Base-by-base conservation (phyloP, 257 asterid genomes). In the Gentiana dahurica region DNA sequence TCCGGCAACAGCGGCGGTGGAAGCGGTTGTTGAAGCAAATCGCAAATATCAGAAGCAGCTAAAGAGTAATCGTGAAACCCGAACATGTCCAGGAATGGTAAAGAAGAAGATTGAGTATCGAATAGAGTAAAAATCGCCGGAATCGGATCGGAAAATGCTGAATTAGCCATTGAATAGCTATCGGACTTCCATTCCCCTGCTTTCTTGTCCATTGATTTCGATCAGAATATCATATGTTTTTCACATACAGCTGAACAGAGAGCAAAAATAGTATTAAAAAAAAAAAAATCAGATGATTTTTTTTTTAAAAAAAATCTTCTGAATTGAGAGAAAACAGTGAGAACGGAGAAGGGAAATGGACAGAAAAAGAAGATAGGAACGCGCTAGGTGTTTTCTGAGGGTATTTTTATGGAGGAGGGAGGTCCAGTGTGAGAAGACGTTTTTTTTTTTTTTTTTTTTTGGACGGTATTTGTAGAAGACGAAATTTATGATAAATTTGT, bases 91-190 rank as follows among this genome's bases (percentile, higher is more conserved):
- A 67, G 37, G 49, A 67, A 69, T 4, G 55, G 57, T 4, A 69
- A 13, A 37, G 66, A 61, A 41, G 59, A 63, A 7, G 65, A 55
- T 9, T 58, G 54, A 45, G 64, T 74, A 46, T 63, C 64, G 50
- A 66, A 56, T 8, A 66, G 5, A n/a, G 48, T 37, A 36, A 64
- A 77, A 51, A 37, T 56, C 12, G 60, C 51, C 66, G 72, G 65
- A 66, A 70, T 68, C 75, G 71, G 72, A 68, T 78, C 78, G 51
- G 76, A 58, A 60, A 72, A 61, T 49, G 73, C 3, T 1, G 69
- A 38, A 51, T 51, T 72, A 8, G 54, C 59, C 55, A 56, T 49
- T 36, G 73, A 43, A 39, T 35, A 43, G 34, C 15, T 34, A 35
- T 54, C 66, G 10, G 4, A 35, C 12, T 64, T 45, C 12, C 39